Evolutionary conservation across 257 asterid species (phyloP), one percentile per base, ranked within the genome.

Genomic region (Vinca minor): DNA sequence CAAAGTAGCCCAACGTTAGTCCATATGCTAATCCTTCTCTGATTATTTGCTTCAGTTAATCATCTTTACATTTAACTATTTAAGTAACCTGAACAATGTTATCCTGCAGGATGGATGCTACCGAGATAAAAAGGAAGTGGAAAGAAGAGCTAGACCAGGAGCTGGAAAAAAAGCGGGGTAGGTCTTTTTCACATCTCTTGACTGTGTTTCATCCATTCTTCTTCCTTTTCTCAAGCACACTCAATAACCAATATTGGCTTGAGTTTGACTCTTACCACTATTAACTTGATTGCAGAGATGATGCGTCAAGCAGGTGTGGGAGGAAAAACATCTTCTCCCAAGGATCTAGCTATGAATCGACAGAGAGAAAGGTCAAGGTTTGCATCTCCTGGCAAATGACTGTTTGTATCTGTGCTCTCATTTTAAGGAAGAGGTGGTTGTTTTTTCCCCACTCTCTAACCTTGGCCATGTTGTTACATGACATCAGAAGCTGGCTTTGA

Each of bases 91-190:
- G 56, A 57, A 44, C 20, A 36, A 0, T 53, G 35, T n/a, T 20
- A n/a, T 71, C 46, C 29, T 52, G 38, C 60, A 72, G 81, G 8
- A 68, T 28, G 53, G 68, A 50, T 21, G 68, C 69, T 53, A 54
- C 46, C 39, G 83, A 78, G 69, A 78, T 71, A 71, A 75, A 78
- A 63, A 76, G 66, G 76, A 75, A 72, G 59, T 78, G 83, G 83
- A 75, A 78, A 49, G 83, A 75, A 66, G 80, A 78, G 66, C 83
- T 78, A 35, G 76, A 57, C 49, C 75, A 78, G 64, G 81, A 78
- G 66, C 81, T 78, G 52, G 83, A 78, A 65, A 75, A 71, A 67
- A 78, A 75, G 67, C 78, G 83, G 9, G 83, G 83, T 75, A 66
- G 0, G 29, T 58, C 26, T 64, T n/a, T n/a, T n/a, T n/a, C n/a